Evolutionary conservation across 768 basidiomycete species (phyloP), one percentile per base, ranked within the genome.

Genomic region (Suillus clintonianus): DNA sequence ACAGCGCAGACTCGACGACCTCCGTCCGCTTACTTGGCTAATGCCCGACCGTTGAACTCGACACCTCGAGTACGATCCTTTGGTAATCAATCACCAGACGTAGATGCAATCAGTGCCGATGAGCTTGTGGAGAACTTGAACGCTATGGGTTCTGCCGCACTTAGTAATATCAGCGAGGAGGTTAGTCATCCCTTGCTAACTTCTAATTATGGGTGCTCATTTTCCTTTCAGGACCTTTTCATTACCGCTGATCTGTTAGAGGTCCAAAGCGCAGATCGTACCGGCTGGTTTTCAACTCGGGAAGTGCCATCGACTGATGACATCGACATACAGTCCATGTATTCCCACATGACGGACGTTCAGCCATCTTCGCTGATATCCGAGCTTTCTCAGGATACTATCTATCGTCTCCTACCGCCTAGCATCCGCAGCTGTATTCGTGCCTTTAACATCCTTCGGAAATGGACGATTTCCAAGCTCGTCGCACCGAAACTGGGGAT

Each of bases 91-190:
- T 79, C 85, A 8, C 89, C 88, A 4, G 85, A 89, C 66, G 71
- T 92, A 15, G 90, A 92, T 71, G 79, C 77, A n/a, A 75, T 88
- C 63, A 79, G 80, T 47, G 82, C 89, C 0, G 88, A 89, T 65
- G 87, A 89, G 53, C 82, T 95, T 43, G 91, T 94, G n/a, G 86
- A 88, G 54, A 89, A 86, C 67, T 65, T 95, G 60, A 90, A 95
- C 67, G 84, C 87, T 1, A 91, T 94, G 88, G 89, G 86, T 0
- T 78, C 78, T 62, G 89, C 91, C 39, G 87, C 89, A 1, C 87
- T 92, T 71, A 86, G 85, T 62, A 93, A 91, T 69, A 85, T 94
- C 41, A 87, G 85, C 27, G 87, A 91, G 71, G 92, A 94, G 81
- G 91, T 91, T 71, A 45, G 62, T 62, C 53, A 43, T 34, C 50